Evolutionary conservation across 371 early-diverging fungal species (phyloP), one percentile per base, ranked within the genome.

Genomic region (Fennellomyces sp.): DNA sequence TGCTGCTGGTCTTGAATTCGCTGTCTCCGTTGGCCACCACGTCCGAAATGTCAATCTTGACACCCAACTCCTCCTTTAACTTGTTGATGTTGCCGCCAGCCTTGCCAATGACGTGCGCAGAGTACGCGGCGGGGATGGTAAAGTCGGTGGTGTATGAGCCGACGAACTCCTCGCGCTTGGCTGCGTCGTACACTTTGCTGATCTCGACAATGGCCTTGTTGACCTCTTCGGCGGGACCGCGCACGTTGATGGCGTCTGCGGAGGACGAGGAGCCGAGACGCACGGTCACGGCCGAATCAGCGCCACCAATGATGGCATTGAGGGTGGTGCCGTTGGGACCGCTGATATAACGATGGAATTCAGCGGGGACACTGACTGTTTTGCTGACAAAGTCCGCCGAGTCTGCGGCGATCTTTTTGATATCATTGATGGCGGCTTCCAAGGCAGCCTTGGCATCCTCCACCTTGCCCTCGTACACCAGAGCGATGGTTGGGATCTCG

Each of bases 101-200:
- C 71, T 93, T 93, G 47, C 98, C 98, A 67, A 97, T 93, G 31
- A 97, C 78, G 45, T 92, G 90, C 7, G 94, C 86, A 31, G 92
- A 82, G 53, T 87, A 84, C 23, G 78, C 69, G 38, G 82, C 73
- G 48, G 94, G 91, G 39, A 95, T 91, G 19, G 72, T 73, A 50
- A 95, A 76, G 25, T 80, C 83, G 31, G 82, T 83, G 12, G 84
- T 72, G 70, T 88, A 92, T 17, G 91, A 84, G 67, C 84, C 83
- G 74, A 88, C 75, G 30, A 80, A 76, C 68, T 89, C 90, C 45
- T 88, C 73, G 54, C 88, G 84, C 61, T 89, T 88, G 57, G 85
- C 81, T 36, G 88, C 92, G 15, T 81, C 83, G 6, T 83, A 82
- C 12, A 89, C 70, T 51, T 86, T 83, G 29, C 73, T 63, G 50